A percentile compares a stretch with the other conserved stretches of the same genome.
Conservation (phyloP, 305 asterid genomes). For the Rubia occidens region DNA sequence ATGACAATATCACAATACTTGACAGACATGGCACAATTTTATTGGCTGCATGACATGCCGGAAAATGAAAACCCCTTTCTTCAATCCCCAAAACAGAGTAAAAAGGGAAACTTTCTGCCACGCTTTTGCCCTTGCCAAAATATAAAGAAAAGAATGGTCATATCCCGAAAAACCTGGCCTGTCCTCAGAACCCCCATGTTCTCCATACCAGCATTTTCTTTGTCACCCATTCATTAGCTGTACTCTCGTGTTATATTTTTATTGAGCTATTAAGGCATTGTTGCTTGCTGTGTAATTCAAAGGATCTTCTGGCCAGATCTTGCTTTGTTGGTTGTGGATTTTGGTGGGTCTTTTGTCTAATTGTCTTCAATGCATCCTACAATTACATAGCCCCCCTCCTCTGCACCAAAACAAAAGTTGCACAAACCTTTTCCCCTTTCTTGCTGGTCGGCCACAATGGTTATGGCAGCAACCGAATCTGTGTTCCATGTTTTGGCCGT, state of each 20-base stretch:
- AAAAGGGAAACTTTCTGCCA: not conserved
- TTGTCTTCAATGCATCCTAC: constrained; percentile 25
- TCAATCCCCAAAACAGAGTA: too few species aligned
- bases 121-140: constrained; percentile 7
- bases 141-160: constrained; percentile 7
- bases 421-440: constrained; percentile 15
- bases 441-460: constrained; percentile 28
- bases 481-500: constrained; percentile 88
- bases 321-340: constrained; percentile 69
- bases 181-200: constrained; percentile 17
- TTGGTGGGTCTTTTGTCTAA: constrained; percentile 42
- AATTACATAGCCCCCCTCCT: not conserved
- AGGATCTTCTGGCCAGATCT: constrained; percentile 65
- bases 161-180: constrained; percentile 13
- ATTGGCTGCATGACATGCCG: not conserved
- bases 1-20: not conserved
- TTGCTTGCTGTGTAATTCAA: constrained; percentile 69
- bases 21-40: not conserved
- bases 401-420: constrained; percentile 5
- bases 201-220: constrained; percentile 1
- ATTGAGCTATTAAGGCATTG: not conserved
- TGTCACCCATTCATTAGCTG: not conserved
- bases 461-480: constrained; percentile 58
- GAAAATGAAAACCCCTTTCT: not conserved
- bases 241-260: not conserved